Conservation (phyloP, 352 stramenopile genomes). For the Halophytophthora polymorphica region DNA sequence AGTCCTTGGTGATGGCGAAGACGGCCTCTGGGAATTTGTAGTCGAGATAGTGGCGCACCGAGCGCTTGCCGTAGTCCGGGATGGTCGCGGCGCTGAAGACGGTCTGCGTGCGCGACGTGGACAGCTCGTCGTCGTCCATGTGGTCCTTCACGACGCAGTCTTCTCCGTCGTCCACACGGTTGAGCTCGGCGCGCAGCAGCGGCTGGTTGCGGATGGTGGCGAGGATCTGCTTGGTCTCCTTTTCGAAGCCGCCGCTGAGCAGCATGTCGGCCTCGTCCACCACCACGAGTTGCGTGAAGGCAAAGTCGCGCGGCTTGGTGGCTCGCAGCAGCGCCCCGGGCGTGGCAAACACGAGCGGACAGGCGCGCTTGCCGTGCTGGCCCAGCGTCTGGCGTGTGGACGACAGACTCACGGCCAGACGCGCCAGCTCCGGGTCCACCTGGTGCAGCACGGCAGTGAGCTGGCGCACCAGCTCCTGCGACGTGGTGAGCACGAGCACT, state of each 20-base stretch:
- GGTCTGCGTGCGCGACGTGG: slow-evolving; percentile 42
- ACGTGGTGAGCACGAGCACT: slow-evolving; percentile 82
- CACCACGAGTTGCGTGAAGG: slow-evolving; percentile 68
- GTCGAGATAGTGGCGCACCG: slow-evolving; percentile 63
- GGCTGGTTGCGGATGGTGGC: slow-evolving; percentile 78
- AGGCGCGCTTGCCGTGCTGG: slow-evolving; percentile 22
- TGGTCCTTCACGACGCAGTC: slow-evolving; percentile 5
- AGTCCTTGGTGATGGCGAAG: slow-evolving; percentile 67
- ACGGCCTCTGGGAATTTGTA: slow-evolving; percentile 68
- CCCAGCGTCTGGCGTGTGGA: slow-evolving; percentile 50
- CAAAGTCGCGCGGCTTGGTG: slow-evolving; percentile 66
- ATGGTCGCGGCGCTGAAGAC: slow-evolving; percentile 84
- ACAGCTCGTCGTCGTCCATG: slow-evolving; percentile 21
- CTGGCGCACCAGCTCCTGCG: slow-evolving; percentile 84
- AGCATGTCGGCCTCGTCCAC: slow-evolving; percentile 85
- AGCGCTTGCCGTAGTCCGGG: slow-evolving; percentile 73
- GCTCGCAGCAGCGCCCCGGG: slow-evolving; percentile 59
- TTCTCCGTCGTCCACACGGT: slow-evolving; percentile 21
- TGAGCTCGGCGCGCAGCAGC: slow-evolving; percentile 43
- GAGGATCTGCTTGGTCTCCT: slow-evolving; percentile 79
- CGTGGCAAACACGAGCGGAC: slow-evolving; percentile 62
- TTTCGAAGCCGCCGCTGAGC: slow-evolving; percentile 67
- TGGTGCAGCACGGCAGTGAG: slow-evolving; percentile 42
- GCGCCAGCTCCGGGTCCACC: slow-evolving; percentile 38
- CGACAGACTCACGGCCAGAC: slow-evolving; percentile 38